Evolutionary conservation across 768 basidiomycete species (phyloP).

Genomic region (Leccinum disarticulatum): DNA sequence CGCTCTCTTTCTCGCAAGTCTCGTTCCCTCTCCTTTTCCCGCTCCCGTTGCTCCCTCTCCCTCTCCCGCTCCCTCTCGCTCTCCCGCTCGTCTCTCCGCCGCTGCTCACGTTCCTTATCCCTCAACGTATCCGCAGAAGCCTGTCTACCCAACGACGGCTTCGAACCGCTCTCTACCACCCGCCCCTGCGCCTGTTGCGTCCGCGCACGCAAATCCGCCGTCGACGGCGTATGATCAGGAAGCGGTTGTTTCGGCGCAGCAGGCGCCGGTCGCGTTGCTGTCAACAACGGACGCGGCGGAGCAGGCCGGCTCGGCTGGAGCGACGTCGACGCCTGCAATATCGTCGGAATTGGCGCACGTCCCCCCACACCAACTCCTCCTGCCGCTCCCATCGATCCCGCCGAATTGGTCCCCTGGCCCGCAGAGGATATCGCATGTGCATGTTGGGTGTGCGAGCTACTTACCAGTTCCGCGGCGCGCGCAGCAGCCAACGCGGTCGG

Average conservation of each 20-base stretch:
- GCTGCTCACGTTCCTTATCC: slow-evolving; percentile 38
- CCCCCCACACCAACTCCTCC: background rate
- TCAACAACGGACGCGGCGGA: slow-evolving; percentile 65
- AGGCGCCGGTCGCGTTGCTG: slow-evolving; percentile 55
- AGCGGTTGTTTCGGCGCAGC: slow-evolving; percentile 42
- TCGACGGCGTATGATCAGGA: slow-evolving; percentile 56
- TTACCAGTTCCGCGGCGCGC: slow-evolving; percentile 63
- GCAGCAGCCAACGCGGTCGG: slow-evolving; percentile 51
- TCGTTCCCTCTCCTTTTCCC: slow-evolving; percentile 35
- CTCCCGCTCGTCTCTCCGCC: slow-evolving; percentile 35
- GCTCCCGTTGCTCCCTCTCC: background rate
- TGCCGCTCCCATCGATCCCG: background rate
- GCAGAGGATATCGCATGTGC: slow-evolving; percentile 42
- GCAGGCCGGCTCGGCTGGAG: slow-evolving; percentile 63
- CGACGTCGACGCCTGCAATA: slow-evolving; percentile 33
- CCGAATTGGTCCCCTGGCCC: slow-evolving; percentile 19
- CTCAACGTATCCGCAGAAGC: slow-evolving; percentile 42
- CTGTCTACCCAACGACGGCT: slow-evolving; percentile 32
- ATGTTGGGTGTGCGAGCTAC: slow-evolving; percentile 45
- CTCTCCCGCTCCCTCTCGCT: slow-evolving; percentile 22
- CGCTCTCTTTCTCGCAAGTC: slow-evolving; percentile 31
- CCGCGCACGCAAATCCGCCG: slow-evolving; percentile 65
- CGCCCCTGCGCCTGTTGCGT: slow-evolving; percentile 63
- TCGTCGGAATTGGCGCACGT: slow-evolving; percentile 30
- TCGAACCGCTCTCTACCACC: slow-evolving; percentile 40